Evolutionary conservation across 345 rosid genomes (phyloP).

Genomic region (Lepidium africanum): DNA sequence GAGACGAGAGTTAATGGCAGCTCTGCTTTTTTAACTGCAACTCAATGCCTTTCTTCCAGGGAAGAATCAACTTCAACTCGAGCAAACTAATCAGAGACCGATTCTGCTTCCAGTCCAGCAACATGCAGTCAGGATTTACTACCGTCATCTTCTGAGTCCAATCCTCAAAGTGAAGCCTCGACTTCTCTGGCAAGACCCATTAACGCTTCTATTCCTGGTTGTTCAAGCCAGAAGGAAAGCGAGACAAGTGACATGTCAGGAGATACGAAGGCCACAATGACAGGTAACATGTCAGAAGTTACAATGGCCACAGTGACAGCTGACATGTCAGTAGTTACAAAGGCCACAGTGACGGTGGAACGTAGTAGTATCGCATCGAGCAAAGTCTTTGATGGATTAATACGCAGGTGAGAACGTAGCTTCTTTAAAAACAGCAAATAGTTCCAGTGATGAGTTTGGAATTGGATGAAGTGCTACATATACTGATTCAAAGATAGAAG

Average conservation of each 20-base stretch:
- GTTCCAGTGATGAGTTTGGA: constrained; percentile 36
- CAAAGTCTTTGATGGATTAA: constrained; percentile 67
- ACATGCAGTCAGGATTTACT: constrained; percentile 11
- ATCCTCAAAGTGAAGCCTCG: background rate
- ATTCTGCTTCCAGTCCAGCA: constrained; percentile 21
- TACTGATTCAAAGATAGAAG: background rate
- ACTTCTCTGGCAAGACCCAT: constrained; percentile 16
- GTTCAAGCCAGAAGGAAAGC: constrained; percentile 26
- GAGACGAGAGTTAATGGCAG: constrained; percentile 16
- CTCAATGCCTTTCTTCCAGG: constrained; percentile 26
- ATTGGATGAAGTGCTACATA: constrained; percentile 3
- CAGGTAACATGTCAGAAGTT: constrained; percentile 37
- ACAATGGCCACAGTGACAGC: background rate
- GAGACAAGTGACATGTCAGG: constrained; percentile 50
- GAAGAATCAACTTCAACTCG: constrained; percentile 36
- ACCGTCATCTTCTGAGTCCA: constrained; percentile 10
- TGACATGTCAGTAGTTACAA: constrained; percentile 61
- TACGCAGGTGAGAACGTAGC: constrained; percentile 76
- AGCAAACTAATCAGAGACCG: constrained; percentile 27
- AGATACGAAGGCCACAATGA: constrained; percentile 63
- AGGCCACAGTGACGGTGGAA: constrained; percentile 65
- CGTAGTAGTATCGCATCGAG: constrained; percentile 55
- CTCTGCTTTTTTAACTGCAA: constrained; percentile 12
- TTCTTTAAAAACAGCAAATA: constrained; percentile 47
- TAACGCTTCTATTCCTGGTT: constrained; percentile 24